These are phyloP conservation scores for Carex cristatella DNA, from an alignment of 176 grass and related monocot species.

Conservation along the genomic window DNA sequence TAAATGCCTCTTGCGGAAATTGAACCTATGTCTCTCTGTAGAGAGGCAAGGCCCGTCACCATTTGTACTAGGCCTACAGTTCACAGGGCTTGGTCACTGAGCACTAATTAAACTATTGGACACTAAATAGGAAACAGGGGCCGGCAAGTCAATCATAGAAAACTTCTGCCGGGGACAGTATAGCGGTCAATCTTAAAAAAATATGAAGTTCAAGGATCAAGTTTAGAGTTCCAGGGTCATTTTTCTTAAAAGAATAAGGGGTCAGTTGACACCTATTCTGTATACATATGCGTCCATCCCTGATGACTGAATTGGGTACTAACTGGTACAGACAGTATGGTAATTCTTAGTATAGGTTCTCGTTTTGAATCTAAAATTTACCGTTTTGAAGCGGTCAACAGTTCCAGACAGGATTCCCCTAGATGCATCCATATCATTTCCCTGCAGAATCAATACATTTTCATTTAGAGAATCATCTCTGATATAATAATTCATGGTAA, in stretches of 20 bases:
- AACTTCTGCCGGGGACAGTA: neutral
- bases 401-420: conserved; percentile 84
- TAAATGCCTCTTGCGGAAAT: too few species aligned
- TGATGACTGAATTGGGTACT: neutral
- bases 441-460: conserved; percentile 38
- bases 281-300: neutral
- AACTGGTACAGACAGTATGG: neutral
- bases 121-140: neutral
- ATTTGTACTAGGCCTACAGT: neutral
- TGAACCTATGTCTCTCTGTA: too few species aligned
- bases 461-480: neutral
- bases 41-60: too few species aligned
- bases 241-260: neutral
- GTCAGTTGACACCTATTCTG: neutral
- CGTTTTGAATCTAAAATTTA: conserved; percentile 21
- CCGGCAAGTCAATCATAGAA: neutral
- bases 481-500: neutral
- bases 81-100: neutral
- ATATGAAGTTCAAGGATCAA: neutral
- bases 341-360: too few species aligned
- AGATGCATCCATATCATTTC: conserved; percentile 83
- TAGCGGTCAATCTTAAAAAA: neutral
- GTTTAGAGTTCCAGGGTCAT: neutral
- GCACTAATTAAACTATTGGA: neutral
- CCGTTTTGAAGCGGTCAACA: conserved; percentile 78